These are phyloP conservation scores for Elsinoe arachidis DNA, from an alignment of 2,329 filamentous ascomycete genomes.

Conservation along the genomic window DNA sequence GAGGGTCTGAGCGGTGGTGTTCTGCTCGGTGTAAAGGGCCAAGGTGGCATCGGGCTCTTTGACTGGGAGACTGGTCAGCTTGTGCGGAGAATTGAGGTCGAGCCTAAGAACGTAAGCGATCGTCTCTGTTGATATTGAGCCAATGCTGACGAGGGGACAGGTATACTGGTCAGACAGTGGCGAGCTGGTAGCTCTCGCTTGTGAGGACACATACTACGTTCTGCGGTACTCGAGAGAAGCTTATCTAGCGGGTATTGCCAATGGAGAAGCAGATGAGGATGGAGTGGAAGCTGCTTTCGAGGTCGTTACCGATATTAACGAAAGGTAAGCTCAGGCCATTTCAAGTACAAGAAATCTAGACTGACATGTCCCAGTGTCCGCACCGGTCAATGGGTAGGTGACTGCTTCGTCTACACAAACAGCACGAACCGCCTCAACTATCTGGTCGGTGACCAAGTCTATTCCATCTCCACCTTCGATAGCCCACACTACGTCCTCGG, in stretches of 20 bases:
- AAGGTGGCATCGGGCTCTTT: conserved; percentile 90
- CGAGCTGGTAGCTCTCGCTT: conserved; percentile 84
- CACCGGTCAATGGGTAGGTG: conserved; percentile 94
- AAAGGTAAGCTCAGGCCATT: conserved; percentile 49
- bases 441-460: conserved; percentile 93
- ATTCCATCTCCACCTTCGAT: conserved; percentile 96
- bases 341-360: not conserved
- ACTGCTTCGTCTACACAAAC: conserved; percentile 99
- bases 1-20: conserved; percentile 85
- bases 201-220: conserved; percentile 92
- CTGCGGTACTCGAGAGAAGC: conserved; percentile 83
- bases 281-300: conserved; percentile 95
- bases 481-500: conserved; percentile 89
- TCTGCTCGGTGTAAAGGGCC: conserved; percentile 85
- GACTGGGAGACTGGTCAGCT: conserved; percentile 89
- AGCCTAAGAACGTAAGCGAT: conserved; percentile 48
- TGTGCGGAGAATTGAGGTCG: conserved; percentile 82
- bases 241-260: conserved; percentile 74
- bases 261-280: conserved; percentile 75
- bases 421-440: conserved; percentile 95
- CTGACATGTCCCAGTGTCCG: conserved; percentile 52
- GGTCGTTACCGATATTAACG: conserved; percentile 89
- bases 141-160: conserved; percentile 29
- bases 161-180: conserved; percentile 98
- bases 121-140: not conserved